A percentile compares a stretch with the other conserved stretches of the same genome.
phyloP scores from a whole-genome alignment of 2,329 filamentous ascomycete species.

The Microcyclospora tardicrescens region DNA sequence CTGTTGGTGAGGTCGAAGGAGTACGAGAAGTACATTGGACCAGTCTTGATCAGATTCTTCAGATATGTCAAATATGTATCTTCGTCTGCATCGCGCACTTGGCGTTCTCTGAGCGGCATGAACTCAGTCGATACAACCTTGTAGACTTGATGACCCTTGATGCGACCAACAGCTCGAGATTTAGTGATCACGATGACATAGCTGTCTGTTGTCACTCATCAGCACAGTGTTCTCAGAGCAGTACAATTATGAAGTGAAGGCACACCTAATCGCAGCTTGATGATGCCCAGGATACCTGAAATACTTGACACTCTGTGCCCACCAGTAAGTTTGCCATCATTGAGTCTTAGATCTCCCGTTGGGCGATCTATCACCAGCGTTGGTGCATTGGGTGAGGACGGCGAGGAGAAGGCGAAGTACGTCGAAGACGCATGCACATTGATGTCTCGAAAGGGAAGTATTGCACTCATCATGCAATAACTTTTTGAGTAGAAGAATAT shows the following conservation, averaged over 20 bases:
- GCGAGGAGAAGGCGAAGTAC: constrained; percentile 92
- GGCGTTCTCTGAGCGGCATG: constrained; percentile 81
- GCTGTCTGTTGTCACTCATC: constrained; percentile 52
- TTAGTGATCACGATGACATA: constrained; percentile 97
- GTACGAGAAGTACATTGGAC: constrained; percentile 97
- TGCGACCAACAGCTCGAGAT: constrained; percentile 73
- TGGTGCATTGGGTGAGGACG: constrained; percentile 78
- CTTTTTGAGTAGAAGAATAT: no score
- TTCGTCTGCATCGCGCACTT: constrained; percentile 84
- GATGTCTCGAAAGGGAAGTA: constrained; percentile 81
- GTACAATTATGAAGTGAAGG: constrained; percentile 7
- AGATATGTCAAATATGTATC: constrained; percentile 78
- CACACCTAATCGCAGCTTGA: constrained; percentile 81
- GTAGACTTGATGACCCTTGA: constrained; percentile 95
- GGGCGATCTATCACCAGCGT: constrained; percentile 83
- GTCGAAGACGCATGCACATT: constrained; percentile 87
- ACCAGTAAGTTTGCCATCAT: constrained; percentile 62
- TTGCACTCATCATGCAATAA: constrained; percentile 32
- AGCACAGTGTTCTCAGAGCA: neutral
- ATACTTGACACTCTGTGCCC: constrained; percentile 85
- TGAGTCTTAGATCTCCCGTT: constrained; percentile 76
- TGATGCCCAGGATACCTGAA: constrained; percentile 84
- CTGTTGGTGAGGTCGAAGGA: constrained; percentile 92
- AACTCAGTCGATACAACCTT: constrained; percentile 85
- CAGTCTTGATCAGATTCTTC: constrained; percentile 66